These are phyloP conservation scores for Hypoxylon fragiforme DNA, from an alignment of 495 filamentous ascomycete species.

Conservation along the genomic window DNA sequence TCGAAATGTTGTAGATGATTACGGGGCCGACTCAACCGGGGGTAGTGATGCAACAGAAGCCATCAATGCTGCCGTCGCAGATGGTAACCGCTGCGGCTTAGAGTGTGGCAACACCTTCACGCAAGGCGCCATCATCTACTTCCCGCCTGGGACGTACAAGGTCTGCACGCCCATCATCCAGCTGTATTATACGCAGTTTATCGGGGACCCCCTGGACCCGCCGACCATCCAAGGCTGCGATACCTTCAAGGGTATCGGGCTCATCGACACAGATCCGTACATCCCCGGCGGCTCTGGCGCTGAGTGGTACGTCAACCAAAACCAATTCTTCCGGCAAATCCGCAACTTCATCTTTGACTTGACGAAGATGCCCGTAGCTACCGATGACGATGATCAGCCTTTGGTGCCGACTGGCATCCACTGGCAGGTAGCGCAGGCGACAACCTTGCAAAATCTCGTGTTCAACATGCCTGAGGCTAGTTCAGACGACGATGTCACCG, in stretches of 20 bases:
- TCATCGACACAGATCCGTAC: constrained; percentile 46
- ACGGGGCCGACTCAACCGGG: no score
- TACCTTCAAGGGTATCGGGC: constrained; percentile 37
- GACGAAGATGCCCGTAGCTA: constrained; percentile 12
- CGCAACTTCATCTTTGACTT: constrained; percentile 48
- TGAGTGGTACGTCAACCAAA: constrained; percentile 38
- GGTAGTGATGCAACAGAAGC: no score
- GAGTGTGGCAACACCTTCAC: not conserved
- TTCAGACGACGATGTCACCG: not conserved
- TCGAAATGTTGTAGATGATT: no score
- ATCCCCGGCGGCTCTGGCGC: constrained; percentile 33
- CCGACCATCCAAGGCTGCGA: constrained; percentile 42
- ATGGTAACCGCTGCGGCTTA: not conserved
- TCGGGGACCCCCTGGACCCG: constrained; percentile 42
- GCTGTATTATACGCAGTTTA: constrained; percentile 43
- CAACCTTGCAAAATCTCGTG: constrained; percentile 43
- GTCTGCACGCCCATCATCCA: constrained; percentile 12
- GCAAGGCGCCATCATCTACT: constrained; percentile 15
- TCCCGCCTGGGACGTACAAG: constrained; percentile 19
- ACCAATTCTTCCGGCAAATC: constrained; percentile 49
- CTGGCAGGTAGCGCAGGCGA: constrained; percentile 52
- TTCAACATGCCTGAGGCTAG: constrained; percentile 39
- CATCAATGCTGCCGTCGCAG: no score
- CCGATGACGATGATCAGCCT: constrained; percentile 1
- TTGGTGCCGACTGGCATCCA: constrained; percentile 42